Conservation (phyloP, 805 yeast species). For the Sporopachydermia quercuum region DNA sequence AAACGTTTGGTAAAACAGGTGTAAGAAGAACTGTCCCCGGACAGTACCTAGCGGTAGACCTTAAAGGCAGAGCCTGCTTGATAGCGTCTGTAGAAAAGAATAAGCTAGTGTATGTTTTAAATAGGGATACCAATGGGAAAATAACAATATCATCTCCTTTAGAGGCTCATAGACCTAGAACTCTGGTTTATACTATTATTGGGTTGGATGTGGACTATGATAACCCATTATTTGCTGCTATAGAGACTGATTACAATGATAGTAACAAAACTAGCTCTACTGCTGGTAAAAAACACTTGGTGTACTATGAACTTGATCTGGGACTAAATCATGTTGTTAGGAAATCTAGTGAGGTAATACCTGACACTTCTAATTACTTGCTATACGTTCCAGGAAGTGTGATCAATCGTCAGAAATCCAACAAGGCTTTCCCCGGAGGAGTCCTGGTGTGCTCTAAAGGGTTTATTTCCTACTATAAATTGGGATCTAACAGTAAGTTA, state of each 20-base stretch:
- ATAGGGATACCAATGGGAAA: constrained; percentile 30
- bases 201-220: constrained; percentile 67
- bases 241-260: constrained; percentile 46
- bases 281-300: constrained; percentile 23
- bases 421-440: constrained; percentile 57
- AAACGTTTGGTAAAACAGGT: constrained; percentile 63
- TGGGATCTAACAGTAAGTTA: constrained; percentile 17
- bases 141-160: constrained; percentile 56
- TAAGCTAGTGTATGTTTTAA: constrained; percentile 55
- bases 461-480: constrained; percentile 29
- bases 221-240: constrained; percentile 72
- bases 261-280: constrained; percentile 16
- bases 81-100: constrained; percentile 59
- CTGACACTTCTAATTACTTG: constrained; percentile 31
- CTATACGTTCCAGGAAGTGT: constrained; percentile 53
- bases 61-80: constrained; percentile 54
- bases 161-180: constrained; percentile 40
- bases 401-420: constrained; percentile 13
- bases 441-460: constrained; percentile 48
- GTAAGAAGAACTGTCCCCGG: constrained; percentile 67
- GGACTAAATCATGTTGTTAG: constrained; percentile 68
- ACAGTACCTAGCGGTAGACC: constrained; percentile 52
- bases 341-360: constrained; percentile 27
- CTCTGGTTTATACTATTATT: constrained; percentile 35
- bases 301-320: constrained; percentile 70